A percentile compares a stretch with the other conserved stretches of the same genome.
phyloP scores from a whole-genome alignment of 305 asterid genomes.

The Solanum hybrid region DNA sequence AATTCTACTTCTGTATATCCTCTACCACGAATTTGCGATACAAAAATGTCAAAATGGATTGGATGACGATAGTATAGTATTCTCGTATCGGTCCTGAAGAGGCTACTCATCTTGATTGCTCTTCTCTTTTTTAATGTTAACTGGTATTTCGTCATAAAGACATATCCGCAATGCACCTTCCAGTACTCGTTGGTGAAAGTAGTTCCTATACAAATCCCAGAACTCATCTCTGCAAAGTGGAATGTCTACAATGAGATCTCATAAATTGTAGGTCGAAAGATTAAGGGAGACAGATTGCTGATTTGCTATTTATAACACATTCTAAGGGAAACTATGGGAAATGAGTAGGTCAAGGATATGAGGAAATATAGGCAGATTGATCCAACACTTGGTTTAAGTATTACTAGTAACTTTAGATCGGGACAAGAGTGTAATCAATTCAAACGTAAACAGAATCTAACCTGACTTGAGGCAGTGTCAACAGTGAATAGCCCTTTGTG shows the following conservation, averaged over 20 bases:
- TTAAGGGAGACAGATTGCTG: neutral
- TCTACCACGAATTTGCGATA: neutral
- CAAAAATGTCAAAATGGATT: neutral
- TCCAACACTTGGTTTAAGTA: neutral
- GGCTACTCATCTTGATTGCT: neutral
- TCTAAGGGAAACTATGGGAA: neutral
- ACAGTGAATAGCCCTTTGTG: constrained; percentile 81
- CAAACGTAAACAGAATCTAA: constrained; percentile 8
- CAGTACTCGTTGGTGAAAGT: constrained; percentile 52
- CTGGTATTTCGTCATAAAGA: constrained; percentile 49
- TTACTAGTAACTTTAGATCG: neutral
- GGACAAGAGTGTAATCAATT: neutral
- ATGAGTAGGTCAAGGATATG: neutral
- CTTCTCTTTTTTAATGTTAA: neutral
- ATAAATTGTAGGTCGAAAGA: too few relatives aligned
- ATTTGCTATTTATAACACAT: neutral
- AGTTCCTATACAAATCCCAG: constrained; percentile 73
- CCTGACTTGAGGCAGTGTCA: constrained; percentile 96
- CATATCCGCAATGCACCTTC: constrained; percentile 58
- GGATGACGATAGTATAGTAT: neutral
- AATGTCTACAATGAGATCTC: neutral
- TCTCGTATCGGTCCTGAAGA: neutral
- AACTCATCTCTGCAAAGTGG: constrained; percentile 73
- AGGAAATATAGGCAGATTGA: neutral
- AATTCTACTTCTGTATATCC: neutral